These are phyloP conservation scores for Coniochaeta prunicola DNA, from an alignment of 2,329 filamentous ascomycete genomes.

Conservation along the genomic window DNA sequence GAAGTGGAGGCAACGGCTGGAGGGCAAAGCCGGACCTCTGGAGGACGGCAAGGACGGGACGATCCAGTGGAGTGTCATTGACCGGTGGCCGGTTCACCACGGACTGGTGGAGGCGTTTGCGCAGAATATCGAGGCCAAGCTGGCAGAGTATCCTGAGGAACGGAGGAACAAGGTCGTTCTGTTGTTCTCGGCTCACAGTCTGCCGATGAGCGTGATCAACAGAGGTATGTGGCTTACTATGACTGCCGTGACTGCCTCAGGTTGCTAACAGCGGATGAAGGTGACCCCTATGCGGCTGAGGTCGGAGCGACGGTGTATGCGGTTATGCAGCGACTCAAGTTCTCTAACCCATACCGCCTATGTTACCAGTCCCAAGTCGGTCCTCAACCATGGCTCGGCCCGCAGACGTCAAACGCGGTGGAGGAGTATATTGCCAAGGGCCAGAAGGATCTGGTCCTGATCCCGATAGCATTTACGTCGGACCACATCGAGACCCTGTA, in stretches of 20 bases:
- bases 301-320: conserved; percentile 94
- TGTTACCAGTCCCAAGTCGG: conserved; percentile 99
- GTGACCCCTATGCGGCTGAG: conserved; percentile 91
- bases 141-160: conserved; percentile 78
- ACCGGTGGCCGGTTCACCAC: conserved; percentile 89
- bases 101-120: conserved; percentile 90
- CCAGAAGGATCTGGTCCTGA: conserved; percentile 81
- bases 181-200: conserved; percentile 88
- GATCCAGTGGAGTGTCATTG: conserved; percentile 95
- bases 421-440: conserved; percentile 85
- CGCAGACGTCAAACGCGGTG: conserved; percentile 85
- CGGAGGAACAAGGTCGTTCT: conserved; percentile 74
- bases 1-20: conserved; percentile 88
- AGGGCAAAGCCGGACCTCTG: conserved; percentile 60
- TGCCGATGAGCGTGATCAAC: conserved; percentile 97
- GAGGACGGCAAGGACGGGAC: conserved; percentile 52
- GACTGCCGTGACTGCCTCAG: not conserved
- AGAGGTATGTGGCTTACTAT: conserved; percentile 48
- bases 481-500: conserved; percentile 97
- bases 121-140: conserved; percentile 79
- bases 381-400: conserved; percentile 88
- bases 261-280: conserved; percentile 33
- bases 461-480: conserved; percentile 97
- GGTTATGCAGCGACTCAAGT: conserved; percentile 86
- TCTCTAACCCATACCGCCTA: conserved; percentile 84